Conservation (phyloP, 441 rosid genomes). For the Melastoma candidum region DNA sequence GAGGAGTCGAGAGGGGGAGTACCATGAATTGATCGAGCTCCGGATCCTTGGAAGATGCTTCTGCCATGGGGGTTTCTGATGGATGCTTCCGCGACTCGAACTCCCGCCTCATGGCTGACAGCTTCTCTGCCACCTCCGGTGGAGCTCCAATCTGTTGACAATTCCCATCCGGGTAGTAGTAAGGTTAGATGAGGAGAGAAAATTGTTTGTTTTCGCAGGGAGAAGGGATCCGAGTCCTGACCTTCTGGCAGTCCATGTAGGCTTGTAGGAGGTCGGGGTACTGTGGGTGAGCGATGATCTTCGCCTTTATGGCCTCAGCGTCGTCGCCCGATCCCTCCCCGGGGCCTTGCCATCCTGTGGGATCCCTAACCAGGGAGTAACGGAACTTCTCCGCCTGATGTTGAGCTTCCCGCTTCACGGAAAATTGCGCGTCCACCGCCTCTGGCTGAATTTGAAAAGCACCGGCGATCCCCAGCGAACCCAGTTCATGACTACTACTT, state of each 20-base stretch:
- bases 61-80: slow-evolving; percentile 25
- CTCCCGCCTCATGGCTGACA: slow-evolving; percentile 62
- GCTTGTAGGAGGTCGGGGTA: slow-evolving; percentile 80
- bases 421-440: too few species aligned
- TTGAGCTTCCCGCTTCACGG: too few species aligned
- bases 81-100: slow-evolving; percentile 58
- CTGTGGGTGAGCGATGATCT: slow-evolving; percentile 89
- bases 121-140: slow-evolving; percentile 63
- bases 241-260: slow-evolving; percentile 97
- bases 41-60: slow-evolving; percentile 53
- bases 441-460: slow-evolving; percentile 4
- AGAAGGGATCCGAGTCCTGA: slow-evolving; percentile 8
- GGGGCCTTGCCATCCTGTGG: slow-evolving; percentile 2
- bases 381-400: slow-evolving; percentile 7
- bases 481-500: too few species aligned
- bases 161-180: too few species aligned
- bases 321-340: slow-evolving; percentile 34
- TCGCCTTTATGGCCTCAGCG: slow-evolving; percentile 74
- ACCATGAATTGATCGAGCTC: slow-evolving; percentile 99
- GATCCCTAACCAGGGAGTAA: slow-evolving; percentile 23
- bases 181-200: background rate
- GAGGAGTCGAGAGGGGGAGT: background rate
- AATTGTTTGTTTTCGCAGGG: background rate
- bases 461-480: slow-evolving; percentile 48
- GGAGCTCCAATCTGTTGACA: slow-evolving; percentile 80